Evolutionary conservation across 2,329 filamentous ascomycete species (phyloP), one percentile per base, ranked within the genome.

Genomic region (Parastagonospora nodorum): DNA sequence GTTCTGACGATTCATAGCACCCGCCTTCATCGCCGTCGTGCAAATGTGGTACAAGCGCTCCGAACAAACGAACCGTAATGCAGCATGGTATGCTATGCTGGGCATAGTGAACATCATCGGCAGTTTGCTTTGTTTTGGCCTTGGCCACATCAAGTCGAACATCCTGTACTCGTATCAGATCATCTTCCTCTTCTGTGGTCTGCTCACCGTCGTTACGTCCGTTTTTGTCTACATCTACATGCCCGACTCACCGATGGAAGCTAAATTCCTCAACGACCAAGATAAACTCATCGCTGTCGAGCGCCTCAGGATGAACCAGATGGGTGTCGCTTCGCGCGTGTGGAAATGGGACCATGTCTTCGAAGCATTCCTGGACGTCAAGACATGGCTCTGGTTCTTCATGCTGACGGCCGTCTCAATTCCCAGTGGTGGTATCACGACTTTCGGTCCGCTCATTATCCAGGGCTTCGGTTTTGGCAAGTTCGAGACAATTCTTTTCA

Each of bases 161-260:
- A 57, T 48, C 1, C 64, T 82, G 8, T 67, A 74, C 47, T 64
- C 62, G 6, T 71, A 67, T 42, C 68, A 72, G 50, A 67, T 71
- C 58, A 71, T 72, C 56, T 73, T 72, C 48, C 61, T 73, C 8
- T 71, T 73, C 49, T 71, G 69, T 37, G 69, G 69, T 42, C 58
- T 71, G 2, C 14, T 85, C 40, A 84, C 82, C 0, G 77, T 84
- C 5, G 68, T 76, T 1, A 82, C 81, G 51, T 77, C 81, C 1
- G 58, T 75, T 0, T 61, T 80, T 10, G 79, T 88, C 5, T 77
- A 48, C 37, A 50, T 80, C 14, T 80, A 81, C 44, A 84, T 88
- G 77, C 86, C 86, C 0, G 86, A 88, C 58, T 85, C 83, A 0
- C 85, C 86, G 0, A 80, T 85, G 61, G 78, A 82, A 16, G 79